These are phyloP conservation scores for Epichloe scottii DNA, from an alignment of 2,329 filamentous ascomycete species.

Conservation along the genomic window DNA sequence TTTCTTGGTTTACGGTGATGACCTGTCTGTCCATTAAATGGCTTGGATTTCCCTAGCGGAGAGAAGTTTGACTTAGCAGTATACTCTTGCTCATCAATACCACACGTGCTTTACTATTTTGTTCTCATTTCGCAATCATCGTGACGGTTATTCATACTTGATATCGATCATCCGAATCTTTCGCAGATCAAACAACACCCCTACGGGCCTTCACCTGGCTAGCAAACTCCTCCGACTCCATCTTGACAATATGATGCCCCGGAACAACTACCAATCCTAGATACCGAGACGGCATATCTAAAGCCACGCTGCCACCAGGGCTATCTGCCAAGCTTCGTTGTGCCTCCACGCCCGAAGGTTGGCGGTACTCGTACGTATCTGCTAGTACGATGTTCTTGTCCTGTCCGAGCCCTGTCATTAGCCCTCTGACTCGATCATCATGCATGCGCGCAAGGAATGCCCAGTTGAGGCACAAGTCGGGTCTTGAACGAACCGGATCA, in stretches of 20 bases:
- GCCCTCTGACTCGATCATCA: background rate
- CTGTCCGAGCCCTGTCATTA: conserved; percentile 30
- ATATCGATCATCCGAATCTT: no score
- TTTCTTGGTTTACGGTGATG: conserved; percentile 1
- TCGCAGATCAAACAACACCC: background rate
- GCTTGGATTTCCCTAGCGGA: conserved; percentile 13
- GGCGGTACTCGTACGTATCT: conserved; percentile 79
- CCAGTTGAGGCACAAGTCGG: no score
- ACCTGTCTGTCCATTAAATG: conserved; percentile 5
- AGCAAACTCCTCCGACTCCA: conserved; percentile 71
- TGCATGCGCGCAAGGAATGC: no score
- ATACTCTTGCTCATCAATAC: conserved; percentile 18
- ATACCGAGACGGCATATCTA: conserved; percentile 73
- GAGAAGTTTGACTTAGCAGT: conserved; percentile 12
- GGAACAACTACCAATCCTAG: conserved; percentile 85
- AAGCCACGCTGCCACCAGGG: conserved; percentile 33
- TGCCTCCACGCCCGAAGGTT: conserved; percentile 43
- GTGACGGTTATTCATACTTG: no score
- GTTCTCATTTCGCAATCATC: no score
- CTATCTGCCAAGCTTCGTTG: conserved; percentile 22
- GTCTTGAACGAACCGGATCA: conserved; percentile 55
- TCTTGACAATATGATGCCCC: conserved; percentile 70
- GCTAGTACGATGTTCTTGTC: conserved; percentile 81
- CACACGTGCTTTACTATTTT: conserved; percentile 7
- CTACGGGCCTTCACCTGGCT: conserved; percentile 32